phyloP scores from a whole-genome alignment of 2,329 filamentous ascomycete species.

The Aspergillus versicolor region DNA sequence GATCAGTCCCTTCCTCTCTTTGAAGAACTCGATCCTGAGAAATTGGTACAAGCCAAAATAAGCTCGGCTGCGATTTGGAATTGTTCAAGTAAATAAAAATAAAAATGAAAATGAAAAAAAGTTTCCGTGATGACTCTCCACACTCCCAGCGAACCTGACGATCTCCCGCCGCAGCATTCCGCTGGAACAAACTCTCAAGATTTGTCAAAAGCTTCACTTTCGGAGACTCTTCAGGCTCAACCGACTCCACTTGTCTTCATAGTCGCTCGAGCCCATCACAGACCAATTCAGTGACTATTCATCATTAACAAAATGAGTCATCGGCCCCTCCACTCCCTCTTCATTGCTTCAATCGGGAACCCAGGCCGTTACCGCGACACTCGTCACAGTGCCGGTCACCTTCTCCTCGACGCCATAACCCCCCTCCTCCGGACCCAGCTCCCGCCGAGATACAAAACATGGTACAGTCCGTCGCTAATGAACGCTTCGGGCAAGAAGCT shows the following conservation, averaged over 20 bases:
- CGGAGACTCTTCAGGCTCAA: not conserved
- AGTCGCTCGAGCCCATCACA: not conserved
- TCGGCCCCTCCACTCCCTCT: slow-evolving; percentile 49
- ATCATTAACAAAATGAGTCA: slow-evolving; percentile 5
- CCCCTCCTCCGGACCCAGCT: slow-evolving; percentile 50
- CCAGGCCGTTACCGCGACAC: slow-evolving; percentile 70
- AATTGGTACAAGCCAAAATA: not conserved
- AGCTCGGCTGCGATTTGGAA: not conserved
- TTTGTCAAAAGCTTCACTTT: not conserved
- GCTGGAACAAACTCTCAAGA: not conserved
- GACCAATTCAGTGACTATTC: no score
- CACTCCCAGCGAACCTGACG: not conserved
- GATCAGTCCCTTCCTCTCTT: no score
- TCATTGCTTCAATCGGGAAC: slow-evolving; percentile 87
- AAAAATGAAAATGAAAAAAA: not conserved
- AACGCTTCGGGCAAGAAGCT: slow-evolving; percentile 78
- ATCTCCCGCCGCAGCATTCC: slow-evolving; percentile 11
- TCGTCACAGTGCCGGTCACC: slow-evolving; percentile 85
- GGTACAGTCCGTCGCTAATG: slow-evolving; percentile 78
- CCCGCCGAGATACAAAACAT: slow-evolving; percentile 49
- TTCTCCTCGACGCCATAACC: slow-evolving; percentile 64
- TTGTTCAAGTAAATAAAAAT: not conserved
- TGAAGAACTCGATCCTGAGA: not conserved
- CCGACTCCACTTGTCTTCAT: not conserved
- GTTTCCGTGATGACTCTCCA: not conserved